Percentiles rank a stretch among this genome's conserved stretches.
These are phyloP conservation scores for Trichoderma polysporum DNA, from an alignment of 2,329 filamentous ascomycete species.

Conservation along the genomic window DNA sequence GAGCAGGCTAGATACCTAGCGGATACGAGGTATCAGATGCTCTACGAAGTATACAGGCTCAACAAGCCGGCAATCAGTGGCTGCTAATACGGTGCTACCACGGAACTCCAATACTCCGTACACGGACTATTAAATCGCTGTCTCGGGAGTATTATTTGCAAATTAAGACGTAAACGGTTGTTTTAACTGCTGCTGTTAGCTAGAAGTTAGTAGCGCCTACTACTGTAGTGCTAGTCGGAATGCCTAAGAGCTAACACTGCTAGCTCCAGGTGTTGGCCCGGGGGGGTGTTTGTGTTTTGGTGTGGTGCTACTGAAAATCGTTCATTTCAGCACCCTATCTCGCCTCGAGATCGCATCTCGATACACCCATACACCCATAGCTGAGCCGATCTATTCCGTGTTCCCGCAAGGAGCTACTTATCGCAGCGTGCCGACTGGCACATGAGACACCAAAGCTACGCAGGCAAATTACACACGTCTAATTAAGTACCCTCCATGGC, in stretches of 20 bases:
- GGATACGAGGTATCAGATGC: neutral
- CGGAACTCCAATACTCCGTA: neutral
- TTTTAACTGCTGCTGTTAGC: neutral
- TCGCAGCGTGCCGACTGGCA: neutral
- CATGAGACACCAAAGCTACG: neutral
- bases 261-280: neutral
- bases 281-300: neutral
- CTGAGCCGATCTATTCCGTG: constrained; percentile 8
- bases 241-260: neutral
- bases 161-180: neutral
- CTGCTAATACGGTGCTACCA: too few relatives aligned
- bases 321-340: constrained; percentile 16
- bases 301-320: neutral
- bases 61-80: neutral
- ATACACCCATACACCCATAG: constrained; percentile 14
- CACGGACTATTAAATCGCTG: neutral
- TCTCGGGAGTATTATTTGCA: neutral
- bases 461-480: neutral
- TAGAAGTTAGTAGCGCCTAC: neutral
- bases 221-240: too few relatives aligned
- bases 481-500: neutral
- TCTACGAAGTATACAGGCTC: neutral
- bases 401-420: neutral
- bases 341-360: constrained; percentile 12
- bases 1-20: neutral